Evolutionary conservation across 345 rosid species (phyloP).

Genomic region (Fremontodendron californicum): DNA sequence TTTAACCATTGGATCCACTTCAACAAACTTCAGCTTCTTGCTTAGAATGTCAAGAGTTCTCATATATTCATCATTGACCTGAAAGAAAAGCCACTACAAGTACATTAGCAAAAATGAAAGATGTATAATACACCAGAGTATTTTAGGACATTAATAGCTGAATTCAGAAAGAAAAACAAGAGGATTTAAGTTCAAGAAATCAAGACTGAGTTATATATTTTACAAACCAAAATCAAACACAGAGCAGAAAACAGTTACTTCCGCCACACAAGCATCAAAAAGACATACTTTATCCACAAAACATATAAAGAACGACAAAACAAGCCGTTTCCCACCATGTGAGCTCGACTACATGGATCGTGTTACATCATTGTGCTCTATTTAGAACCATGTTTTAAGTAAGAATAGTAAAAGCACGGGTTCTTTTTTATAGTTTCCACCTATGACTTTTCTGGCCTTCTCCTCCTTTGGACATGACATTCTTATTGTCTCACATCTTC

Average conservation of each 20-base stretch:
- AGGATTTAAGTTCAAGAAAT: not conserved
- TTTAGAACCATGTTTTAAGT: not conserved
- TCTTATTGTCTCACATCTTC: not conserved
- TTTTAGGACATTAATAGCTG: slow-evolving; percentile 4
- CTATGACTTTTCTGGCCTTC: not conserved
- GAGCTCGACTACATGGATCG: not conserved
- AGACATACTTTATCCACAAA: not conserved
- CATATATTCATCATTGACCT: slow-evolving; percentile 94
- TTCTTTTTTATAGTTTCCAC: not conserved
- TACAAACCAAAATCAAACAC: not conserved
- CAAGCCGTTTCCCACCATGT: not conserved
- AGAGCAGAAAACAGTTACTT: not conserved
- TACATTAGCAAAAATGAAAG: slow-evolving; percentile 16
- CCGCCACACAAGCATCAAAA: not conserved
- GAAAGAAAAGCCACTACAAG: slow-evolving; percentile 28
- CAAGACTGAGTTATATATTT: not conserved
- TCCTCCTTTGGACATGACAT: not conserved
- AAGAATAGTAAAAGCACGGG: not conserved
- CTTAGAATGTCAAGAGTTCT: slow-evolving; percentile 85
- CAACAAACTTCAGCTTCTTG: slow-evolving; percentile 85
- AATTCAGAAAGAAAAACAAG: not conserved
- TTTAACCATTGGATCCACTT: slow-evolving; percentile 70
- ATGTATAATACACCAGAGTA: not conserved
- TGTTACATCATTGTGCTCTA: not conserved
- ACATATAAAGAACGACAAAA: not conserved